These are phyloP conservation scores for Chimonanthus salicifolius DNA, from an alignment of 164 flowering plant genomes.

Conservation along the genomic window DNA sequence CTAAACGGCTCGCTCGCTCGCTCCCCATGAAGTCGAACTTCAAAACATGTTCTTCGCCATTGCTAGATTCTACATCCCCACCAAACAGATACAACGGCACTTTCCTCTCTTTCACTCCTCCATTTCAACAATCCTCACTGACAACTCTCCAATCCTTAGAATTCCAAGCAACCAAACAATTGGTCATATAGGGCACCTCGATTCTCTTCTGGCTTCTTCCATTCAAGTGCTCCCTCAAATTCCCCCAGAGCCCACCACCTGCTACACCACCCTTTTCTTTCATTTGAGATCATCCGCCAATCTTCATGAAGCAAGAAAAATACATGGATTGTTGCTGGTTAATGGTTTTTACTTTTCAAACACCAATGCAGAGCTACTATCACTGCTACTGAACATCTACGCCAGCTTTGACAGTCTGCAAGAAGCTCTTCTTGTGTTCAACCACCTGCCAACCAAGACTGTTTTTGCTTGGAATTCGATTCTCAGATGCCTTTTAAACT, in stretches of 20 bases:
- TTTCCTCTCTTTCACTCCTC: not conserved
- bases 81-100: not conserved
- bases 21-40: not conserved
- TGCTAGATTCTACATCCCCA: not conserved
- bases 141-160: not conserved
- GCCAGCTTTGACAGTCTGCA: constrained; percentile 19
- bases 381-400: constrained; percentile 34
- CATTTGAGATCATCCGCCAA: constrained; percentile 19
- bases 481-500: constrained; percentile 27
- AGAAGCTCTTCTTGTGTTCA: constrained; percentile 28
- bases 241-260: not conserved
- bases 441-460: constrained; percentile 22
- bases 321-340: constrained; percentile 28
- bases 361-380: constrained; percentile 2
- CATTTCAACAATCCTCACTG: not conserved
- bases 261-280: constrained; percentile 4
- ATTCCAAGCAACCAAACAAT: not conserved
- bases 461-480: constrained; percentile 39
- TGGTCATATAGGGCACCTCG: not conserved
- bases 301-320: constrained; percentile 22
- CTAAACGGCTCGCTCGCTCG: not conserved
- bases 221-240: not conserved
- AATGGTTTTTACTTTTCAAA: constrained; percentile 20
- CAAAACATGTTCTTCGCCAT: not conserved
- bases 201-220: not conserved